Evolutionary conservation across 73 alveolate species (phyloP).

Genomic region (Loxodes magnus): DNA sequence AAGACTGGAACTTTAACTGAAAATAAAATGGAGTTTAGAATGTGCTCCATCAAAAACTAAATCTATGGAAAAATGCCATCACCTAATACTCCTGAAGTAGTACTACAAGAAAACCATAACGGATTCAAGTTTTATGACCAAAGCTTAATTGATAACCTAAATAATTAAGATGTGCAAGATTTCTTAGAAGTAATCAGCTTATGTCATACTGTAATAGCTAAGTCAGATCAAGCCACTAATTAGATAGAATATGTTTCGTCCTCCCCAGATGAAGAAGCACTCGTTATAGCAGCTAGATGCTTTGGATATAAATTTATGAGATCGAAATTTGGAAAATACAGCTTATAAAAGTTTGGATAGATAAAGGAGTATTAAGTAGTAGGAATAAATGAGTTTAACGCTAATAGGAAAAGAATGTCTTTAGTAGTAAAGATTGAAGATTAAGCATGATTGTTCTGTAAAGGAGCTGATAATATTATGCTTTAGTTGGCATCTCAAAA

Average conservation of each 20-base stretch:
- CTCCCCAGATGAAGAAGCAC: slow-evolving; percentile 90
- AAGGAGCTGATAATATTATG: slow-evolving; percentile 67
- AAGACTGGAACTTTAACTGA: slow-evolving; percentile 56
- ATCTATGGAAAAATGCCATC: slow-evolving; percentile 41
- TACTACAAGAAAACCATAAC: not conserved
- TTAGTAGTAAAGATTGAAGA: slow-evolving; percentile 34
- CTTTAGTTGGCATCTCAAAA: slow-evolving; percentile 13
- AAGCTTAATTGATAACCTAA: not conserved
- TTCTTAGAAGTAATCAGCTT: slow-evolving; percentile 34
- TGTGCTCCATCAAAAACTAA: slow-evolving; percentile 61
- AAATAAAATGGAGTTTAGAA: slow-evolving; percentile 45
- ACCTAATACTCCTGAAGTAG: slow-evolving; percentile 47
- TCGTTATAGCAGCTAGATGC: slow-evolving; percentile 50
- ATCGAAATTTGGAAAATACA: not conserved
- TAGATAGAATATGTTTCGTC: slow-evolving; percentile 63
- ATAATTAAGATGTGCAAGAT: slow-evolving; percentile 2
- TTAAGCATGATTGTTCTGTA: slow-evolving; percentile 18
- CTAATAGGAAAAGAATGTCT: slow-evolving; percentile 83
- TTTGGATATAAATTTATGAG: slow-evolving; percentile 17
- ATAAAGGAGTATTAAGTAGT: slow-evolving; percentile 31
- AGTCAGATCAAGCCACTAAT: slow-evolving; percentile 18
- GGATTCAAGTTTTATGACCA: not conserved
- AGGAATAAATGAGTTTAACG: slow-evolving; percentile 61
- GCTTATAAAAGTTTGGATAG: not conserved
- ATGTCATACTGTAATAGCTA: slow-evolving; percentile 58